These are phyloP conservation scores for Colletotrichum karsti DNA, from an alignment of 2,329 filamentous ascomycete species.

Conservation along the genomic window DNA sequence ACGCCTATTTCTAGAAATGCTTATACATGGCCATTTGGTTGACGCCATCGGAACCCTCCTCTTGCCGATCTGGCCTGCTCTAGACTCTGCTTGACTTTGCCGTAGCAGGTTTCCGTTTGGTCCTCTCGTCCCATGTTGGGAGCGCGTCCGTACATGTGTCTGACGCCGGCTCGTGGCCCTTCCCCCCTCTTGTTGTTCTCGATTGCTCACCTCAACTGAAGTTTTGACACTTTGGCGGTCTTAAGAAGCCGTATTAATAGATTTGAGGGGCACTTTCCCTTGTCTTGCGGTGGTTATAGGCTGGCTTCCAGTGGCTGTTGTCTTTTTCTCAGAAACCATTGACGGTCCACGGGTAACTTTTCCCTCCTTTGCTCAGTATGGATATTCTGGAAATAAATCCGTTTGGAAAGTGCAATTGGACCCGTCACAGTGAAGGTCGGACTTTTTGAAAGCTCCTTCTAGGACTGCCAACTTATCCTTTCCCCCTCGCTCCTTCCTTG, in stretches of 20 bases:
- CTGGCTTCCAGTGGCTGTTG: neutral
- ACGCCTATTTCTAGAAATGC: neutral
- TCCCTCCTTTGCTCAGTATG: neutral
- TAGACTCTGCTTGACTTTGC: slow-evolving; percentile 13
- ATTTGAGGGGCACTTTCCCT: neutral
- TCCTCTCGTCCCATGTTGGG: slow-evolving; percentile 12
- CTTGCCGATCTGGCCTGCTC: slow-evolving; percentile 20
- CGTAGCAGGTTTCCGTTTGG: neutral
- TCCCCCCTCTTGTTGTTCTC: neutral
- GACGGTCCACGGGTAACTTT: neutral
- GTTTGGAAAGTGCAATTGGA: neutral
- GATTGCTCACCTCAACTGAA: neutral
- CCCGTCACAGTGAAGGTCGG: neutral
- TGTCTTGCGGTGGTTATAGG: neutral
- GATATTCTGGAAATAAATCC: neutral
- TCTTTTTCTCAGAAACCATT: neutral
- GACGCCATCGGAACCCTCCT: slow-evolving; percentile 9
- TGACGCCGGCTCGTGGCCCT: neutral
- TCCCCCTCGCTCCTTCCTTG: neutral
- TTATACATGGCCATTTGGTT: neutral
- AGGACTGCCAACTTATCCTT: neutral
- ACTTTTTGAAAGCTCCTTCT: neutral
- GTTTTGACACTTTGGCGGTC: slow-evolving; percentile 3
- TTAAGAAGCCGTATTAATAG: slow-evolving; percentile 4
- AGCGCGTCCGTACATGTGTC: neutral